Percentiles rank a stretch among this genome's conserved stretches.
Conservation (phyloP, 306 rosid genomes). For the Vigna nakashimae region DNA sequence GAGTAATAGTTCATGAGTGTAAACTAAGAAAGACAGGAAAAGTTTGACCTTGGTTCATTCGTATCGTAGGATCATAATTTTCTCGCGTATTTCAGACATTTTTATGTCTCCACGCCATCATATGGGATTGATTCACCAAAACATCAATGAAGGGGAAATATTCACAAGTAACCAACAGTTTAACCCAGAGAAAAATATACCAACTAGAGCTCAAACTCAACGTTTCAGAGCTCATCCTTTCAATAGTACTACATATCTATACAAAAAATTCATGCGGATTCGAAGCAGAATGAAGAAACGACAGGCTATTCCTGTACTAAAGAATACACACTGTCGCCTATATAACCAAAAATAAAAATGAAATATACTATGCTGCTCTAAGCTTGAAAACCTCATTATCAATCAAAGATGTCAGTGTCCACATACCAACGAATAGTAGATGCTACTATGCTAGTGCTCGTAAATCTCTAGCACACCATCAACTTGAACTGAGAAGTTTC, state of each 20-base stretch:
- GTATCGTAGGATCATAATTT: neutral
- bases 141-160: neutral
- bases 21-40: neutral
- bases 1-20: constrained; percentile 10
- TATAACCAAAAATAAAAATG: constrained; percentile 26
- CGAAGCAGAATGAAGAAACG: constrained; percentile 1
- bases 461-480: constrained; percentile 45
- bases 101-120: constrained; percentile 4
- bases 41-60: constrained; percentile 7
- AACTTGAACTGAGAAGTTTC: constrained; percentile 70
- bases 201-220: constrained; percentile 4
- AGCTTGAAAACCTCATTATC: constrained; percentile 29
- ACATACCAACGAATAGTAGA: constrained; percentile 10
- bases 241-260: neutral
- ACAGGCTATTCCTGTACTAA: constrained; percentile 17
- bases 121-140: constrained; percentile 7
- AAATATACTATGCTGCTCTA: constrained; percentile 16
- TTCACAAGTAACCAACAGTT: neutral
- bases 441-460: constrained; percentile 31
- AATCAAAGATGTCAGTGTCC: constrained; percentile 3
- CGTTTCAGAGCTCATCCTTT: neutral
- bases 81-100: neutral
- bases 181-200: neutral
- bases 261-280: constrained; percentile 21
- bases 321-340: constrained; percentile 16